Evolutionary conservation across 345 rosid species (phyloP), one percentile per base, ranked within the genome.

Genomic region (Nasturtium officinale): DNA sequence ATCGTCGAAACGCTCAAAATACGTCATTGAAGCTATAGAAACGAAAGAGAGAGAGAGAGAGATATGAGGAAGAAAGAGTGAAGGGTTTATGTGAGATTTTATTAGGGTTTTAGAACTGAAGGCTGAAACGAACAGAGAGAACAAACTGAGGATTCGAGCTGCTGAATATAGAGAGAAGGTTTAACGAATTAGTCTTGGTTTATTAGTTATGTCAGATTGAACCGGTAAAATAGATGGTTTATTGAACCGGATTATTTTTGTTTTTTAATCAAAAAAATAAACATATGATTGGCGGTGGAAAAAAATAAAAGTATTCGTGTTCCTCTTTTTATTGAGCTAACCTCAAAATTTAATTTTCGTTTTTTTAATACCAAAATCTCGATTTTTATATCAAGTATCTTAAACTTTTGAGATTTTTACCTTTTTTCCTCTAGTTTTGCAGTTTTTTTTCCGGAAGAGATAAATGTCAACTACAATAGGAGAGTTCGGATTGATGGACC

Each of bases 1-100:
- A 83, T 77, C 76, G 26, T 67, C 73, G 48, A 73, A 75, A 64
- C 59, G 80, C 67, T 81, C 85, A 7, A 82, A 75, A n/a, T 74
- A 77, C 28, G 81, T 78, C 88, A 85, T 85, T 71, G 73, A 60
- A 69, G 83, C 28, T 4, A 29, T 48, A 10, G 51, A 42, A 33
- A 6, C 3, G 67, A 45, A n/a, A 45, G 25, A 23, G 25, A 23
- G 3, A 7, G 65, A 42, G 6, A 5, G 61, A 45, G 20, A 45
- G 30, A n/a, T 43, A 43, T 20, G 46, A 11, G 37, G 9, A 25
- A 13, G 59, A 61, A 53, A 45, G 29, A 46, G 18, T 29, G 37
- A 9, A n/a, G 67, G 67, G 47, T 26, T 75, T 61, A 25, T 13
- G 68, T 5, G 46, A 75, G n/a, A 43, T 33, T 45, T 6, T 6